Evolutionary conservation across 805 yeast species (phyloP).

Genomic region (Saturnispora diversa): DNA sequence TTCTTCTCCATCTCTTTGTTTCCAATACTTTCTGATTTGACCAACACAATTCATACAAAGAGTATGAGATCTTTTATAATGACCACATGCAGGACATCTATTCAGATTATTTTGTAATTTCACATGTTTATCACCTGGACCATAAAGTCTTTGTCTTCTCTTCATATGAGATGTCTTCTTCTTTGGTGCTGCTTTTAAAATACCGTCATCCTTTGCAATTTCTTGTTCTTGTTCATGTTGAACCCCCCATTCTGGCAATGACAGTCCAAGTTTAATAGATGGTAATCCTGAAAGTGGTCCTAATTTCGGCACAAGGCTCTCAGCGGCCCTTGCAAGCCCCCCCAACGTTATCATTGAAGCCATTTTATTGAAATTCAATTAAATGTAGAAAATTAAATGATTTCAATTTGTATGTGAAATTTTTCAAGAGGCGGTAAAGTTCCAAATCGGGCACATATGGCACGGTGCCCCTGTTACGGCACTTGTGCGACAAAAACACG

Average conservation of each 20-base stretch:
- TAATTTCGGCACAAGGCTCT: constrained; percentile 15
- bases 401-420: too few species aligned
- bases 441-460: too few species aligned
- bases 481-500: too few species aligned
- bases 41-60: constrained; percentile 89
- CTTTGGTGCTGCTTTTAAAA: constrained; percentile 84
- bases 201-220: constrained; percentile 56
- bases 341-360: constrained; percentile 11
- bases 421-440: too few species aligned
- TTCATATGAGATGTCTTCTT: constrained; percentile 84
- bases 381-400: too few species aligned
- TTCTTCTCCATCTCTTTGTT: constrained; percentile 27
- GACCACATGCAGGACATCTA: constrained; percentile 94
- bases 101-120: constrained; percentile 68
- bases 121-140: constrained; percentile 75
- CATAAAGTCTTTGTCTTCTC: constrained; percentile 74
- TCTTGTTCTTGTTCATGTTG: constrained; percentile 31
- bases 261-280: constrained; percentile 16
- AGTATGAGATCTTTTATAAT: constrained; percentile 80
- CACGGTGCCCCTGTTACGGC: too few species aligned
- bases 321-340: constrained; percentile 14
- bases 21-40: constrained; percentile 71
- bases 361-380: constrained; percentile 9
- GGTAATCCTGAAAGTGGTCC: constrained; percentile 14
- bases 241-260: constrained; percentile 30